These are phyloP conservation scores for Ophiostoma fasciatum DNA, from an alignment of 2,329 filamentous ascomycete species.

Conservation along the genomic window DNA sequence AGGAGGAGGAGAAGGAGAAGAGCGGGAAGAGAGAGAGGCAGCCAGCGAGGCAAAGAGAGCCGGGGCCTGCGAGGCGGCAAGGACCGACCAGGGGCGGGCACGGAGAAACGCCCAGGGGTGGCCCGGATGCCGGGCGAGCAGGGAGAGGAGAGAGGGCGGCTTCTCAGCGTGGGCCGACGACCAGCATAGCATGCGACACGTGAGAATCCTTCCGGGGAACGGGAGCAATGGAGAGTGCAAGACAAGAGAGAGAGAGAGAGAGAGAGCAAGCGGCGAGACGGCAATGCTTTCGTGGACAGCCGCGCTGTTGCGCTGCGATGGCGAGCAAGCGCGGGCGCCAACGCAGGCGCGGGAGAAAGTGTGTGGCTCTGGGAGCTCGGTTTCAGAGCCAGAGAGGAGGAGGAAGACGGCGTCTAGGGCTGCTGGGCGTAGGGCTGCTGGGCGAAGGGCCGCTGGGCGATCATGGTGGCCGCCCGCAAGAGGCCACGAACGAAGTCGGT, in stretches of 20 bases:
- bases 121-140: not conserved
- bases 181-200: not conserved
- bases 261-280: not conserved
- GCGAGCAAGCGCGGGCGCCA: too few relatives aligned
- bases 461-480: conserved; percentile 1
- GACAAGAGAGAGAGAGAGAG: not conserved
- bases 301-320: not conserved
- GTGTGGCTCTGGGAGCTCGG: conserved; percentile 2
- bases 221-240: too few relatives aligned
- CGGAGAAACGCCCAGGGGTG: conserved; percentile 3
- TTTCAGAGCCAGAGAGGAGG: not conserved
- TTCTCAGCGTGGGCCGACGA: not conserved
- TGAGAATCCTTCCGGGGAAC: not conserved
- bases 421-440: too few relatives aligned
- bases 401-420: too few relatives aligned
- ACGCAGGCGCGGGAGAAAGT: too few relatives aligned
- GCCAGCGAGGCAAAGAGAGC: not conserved
- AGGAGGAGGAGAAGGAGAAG: not conserved
- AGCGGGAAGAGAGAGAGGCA: not conserved
- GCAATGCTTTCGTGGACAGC: not conserved
- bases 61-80: too few relatives aligned
- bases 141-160: not conserved
- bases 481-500: conserved; percentile 1
- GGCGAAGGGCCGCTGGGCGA: not conserved
- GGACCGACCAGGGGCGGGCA: not conserved